These are phyloP conservation scores for Ceratocystis colombiana DNA, from an alignment of 2,329 filamentous ascomycete genomes.

Conservation along the genomic window DNA sequence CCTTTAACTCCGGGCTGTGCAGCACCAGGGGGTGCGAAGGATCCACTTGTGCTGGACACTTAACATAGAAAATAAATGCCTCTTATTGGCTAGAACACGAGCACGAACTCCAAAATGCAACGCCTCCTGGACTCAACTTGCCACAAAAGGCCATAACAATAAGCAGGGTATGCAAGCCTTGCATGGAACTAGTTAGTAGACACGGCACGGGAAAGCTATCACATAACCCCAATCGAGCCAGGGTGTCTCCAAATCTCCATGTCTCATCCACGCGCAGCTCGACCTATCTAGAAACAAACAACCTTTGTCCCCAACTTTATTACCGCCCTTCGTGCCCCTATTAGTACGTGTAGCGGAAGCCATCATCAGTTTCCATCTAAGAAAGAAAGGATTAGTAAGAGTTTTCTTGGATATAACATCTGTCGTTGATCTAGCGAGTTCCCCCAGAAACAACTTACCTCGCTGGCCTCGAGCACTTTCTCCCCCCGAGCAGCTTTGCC, in stretches of 20 bases:
- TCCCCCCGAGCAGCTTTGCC: conserved; percentile 44
- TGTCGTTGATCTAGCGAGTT: background rate
- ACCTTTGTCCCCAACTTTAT: background rate
- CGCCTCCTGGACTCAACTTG: background rate
- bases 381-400: background rate
- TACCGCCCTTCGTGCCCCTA: background rate
- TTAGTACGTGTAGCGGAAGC: conserved; percentile 25
- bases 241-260: background rate
- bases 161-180: background rate
- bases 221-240: no score
- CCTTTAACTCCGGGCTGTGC: background rate
- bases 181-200: background rate
- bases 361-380: conserved; percentile 26
- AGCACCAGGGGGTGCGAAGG: background rate
- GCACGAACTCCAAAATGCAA: conserved; percentile 3
- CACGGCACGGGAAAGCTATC: no score
- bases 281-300: background rate
- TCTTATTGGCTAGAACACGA: background rate
- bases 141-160: background rate
- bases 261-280: background rate
- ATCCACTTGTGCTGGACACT: background rate
- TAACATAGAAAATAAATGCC: background rate
- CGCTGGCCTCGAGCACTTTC: conserved; percentile 41
- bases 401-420: background rate
- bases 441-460: conserved; percentile 32